These are phyloP conservation scores for Citrus australasica DNA, from an alignment of 345 rosid species.

Conservation along the genomic window DNA sequence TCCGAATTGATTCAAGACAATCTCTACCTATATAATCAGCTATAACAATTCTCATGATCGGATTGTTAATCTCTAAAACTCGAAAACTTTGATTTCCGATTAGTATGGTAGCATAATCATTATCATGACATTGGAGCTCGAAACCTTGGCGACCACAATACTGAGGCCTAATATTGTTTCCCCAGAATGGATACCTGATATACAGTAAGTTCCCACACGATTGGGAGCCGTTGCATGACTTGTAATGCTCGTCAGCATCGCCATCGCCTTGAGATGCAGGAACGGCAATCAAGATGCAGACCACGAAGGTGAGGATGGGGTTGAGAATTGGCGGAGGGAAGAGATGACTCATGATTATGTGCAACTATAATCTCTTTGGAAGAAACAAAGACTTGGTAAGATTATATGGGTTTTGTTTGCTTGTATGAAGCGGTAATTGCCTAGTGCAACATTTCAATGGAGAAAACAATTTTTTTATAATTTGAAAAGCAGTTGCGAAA, in stretches of 20 bases:
- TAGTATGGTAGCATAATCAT: too few relatives aligned
- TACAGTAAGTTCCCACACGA: background rate
- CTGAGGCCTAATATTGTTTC: conserved; percentile 3
- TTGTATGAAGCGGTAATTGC: background rate
- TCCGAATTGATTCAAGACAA: too few relatives aligned
- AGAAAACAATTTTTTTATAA: too few relatives aligned
- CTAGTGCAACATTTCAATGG: too few relatives aligned
- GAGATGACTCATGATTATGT: background rate
- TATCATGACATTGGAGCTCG: too few relatives aligned
- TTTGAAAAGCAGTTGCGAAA: background rate
- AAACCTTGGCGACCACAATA: conserved; percentile 29
- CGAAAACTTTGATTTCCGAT: too few relatives aligned
- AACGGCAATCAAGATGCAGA: background rate
- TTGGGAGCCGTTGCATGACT: background rate
- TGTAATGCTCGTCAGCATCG: background rate
- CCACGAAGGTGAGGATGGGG: background rate
- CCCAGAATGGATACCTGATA: conserved; percentile 49
- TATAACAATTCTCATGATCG: too few relatives aligned
- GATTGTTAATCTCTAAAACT: too few relatives aligned
- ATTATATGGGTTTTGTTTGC: background rate
- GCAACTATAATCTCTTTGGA: background rate
- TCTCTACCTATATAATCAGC: too few relatives aligned
- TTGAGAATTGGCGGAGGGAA: background rate
- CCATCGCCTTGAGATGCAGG: background rate
- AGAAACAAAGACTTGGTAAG: background rate